Evolutionary conservation across 192 early-diverging fungal genomes (phyloP), one percentile per base, ranked within the genome.

Genomic region (Spizellomyces sp.): DNA sequence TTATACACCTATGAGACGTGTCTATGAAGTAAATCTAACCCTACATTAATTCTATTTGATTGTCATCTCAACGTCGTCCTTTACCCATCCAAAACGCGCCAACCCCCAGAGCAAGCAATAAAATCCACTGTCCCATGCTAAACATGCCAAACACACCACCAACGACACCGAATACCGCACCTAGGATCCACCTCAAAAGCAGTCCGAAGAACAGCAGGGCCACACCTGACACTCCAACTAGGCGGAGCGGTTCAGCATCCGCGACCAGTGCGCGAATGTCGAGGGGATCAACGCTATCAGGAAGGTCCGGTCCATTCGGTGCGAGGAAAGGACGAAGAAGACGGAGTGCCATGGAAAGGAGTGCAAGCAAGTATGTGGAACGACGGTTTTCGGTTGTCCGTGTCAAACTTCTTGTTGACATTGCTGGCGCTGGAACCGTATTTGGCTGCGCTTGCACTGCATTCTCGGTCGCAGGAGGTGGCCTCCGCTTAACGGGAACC

Each of bases 321-420:
- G 70, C 70, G 36, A 72, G 50, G 70, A 72, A 64, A 3, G 70
- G 70, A 17, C 70, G 70, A 19, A 72, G 62, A 4, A 72, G 62
- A 45, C 70, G 70, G n/a, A 72, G 70, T 46, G 64, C 14, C 19
- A 72, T 63, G 62, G 70, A 52, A 12, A 72, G 17, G 41, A 64
- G 15, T 14, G 42, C 14, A 54, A 54, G 14, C 17, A 54, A 4
- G 4, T 12, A n/a, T 19, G 50, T 12, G 50, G 4, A 19, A 4
- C 0, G 50, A n/a, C 14, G 50, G 14, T n/a, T 12, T 4, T 19
- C 50, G 4, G 0, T n/a, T 54, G 50, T 19, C 17, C 17, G 12
- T 0, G 17, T 54, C 14, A 54, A 19, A 19, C 17, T 54, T 19
- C 14, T 54, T 54, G 50, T n/a, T 54, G 12, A 12, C 50, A 54